Conservation (phyloP, 345 rosid species). For the Rhodamnia rubescens region DNA sequence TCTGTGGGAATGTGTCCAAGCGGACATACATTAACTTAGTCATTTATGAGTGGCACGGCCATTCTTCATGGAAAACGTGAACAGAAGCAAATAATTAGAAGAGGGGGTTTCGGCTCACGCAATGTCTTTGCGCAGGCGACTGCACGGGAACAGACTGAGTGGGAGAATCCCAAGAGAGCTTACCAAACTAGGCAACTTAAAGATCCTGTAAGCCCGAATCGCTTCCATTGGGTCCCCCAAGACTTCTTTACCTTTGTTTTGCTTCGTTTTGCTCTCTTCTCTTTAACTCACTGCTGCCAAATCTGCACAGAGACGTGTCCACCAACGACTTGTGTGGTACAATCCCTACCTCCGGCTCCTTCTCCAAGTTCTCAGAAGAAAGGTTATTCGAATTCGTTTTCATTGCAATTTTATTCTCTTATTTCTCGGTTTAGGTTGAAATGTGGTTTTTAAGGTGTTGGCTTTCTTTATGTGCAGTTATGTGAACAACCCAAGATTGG, state of each 20-base stretch:
- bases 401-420: neutral
- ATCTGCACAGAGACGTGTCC: slow-evolving; percentile 40
- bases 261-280: neutral
- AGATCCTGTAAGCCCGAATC: slow-evolving; percentile 39
- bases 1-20: neutral
- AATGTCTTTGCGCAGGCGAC: slow-evolving; percentile 30
- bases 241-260: neutral
- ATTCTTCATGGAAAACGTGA: neutral
- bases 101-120: neutral
- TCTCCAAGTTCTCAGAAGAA: slow-evolving; percentile 52
- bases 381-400: slow-evolving; percentile 20
- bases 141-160: slow-evolving; percentile 46
- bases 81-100: neutral
- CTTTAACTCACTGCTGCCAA: neutral
- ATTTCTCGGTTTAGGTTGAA: neutral
- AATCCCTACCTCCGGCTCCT: slow-evolving; percentile 50
- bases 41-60: neutral
- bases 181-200: slow-evolving; percentile 40
- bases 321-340: slow-evolving; percentile 67
- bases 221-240: neutral
- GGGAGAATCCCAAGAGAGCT: slow-evolving; percentile 66
- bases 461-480: slow-evolving; percentile 22
- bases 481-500: slow-evolving; percentile 39
- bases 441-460: neutral
- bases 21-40: neutral